Evolutionary conservation across 768 basidiomycete species (phyloP).

Genomic region (Lentinula sp.): DNA sequence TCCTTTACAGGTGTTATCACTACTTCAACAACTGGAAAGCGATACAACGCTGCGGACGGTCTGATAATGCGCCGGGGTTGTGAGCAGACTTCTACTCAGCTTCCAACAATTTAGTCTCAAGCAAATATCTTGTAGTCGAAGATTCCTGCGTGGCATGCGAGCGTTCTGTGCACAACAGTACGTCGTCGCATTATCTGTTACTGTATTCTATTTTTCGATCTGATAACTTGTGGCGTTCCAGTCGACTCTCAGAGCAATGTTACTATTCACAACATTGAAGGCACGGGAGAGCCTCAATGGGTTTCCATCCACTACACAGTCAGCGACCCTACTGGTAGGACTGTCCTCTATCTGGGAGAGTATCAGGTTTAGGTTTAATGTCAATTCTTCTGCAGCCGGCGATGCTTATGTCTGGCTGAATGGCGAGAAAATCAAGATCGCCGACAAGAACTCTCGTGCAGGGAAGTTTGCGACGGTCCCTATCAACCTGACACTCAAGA

Average conservation of each 20-base stretch:
- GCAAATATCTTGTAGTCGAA: not conserved
- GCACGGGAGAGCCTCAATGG: conserved; percentile 25
- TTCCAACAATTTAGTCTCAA: not conserved
- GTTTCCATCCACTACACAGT: conserved; percentile 21
- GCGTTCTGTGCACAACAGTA: not conserved
- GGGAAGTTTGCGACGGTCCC: conserved; percentile 9
- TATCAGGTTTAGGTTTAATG: too few species aligned
- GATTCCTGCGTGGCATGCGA: not conserved
- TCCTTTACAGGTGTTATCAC: not conserved
- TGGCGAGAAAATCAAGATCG: conserved; percentile 9
- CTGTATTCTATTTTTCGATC: not conserved
- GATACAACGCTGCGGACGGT: not conserved
- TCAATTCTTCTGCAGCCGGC: conserved; percentile 1
- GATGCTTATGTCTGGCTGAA: conserved; percentile 14
- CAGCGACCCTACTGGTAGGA: not conserved
- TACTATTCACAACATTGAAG: conserved; percentile 20
- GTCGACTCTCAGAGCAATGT: conserved; percentile 15
- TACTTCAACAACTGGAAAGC: not conserved
- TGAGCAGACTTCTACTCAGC: not conserved
- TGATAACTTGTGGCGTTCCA: not conserved
- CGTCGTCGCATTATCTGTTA: not conserved
- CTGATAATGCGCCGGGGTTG: not conserved
- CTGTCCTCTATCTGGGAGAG: conserved; percentile 9
- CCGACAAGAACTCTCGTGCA: conserved; percentile 12
- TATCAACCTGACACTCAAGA: conserved; percentile 8